These are phyloP conservation scores for Penicillium lividum DNA, from an alignment of 495 filamentous ascomycete species.

Conservation along the genomic window DNA sequence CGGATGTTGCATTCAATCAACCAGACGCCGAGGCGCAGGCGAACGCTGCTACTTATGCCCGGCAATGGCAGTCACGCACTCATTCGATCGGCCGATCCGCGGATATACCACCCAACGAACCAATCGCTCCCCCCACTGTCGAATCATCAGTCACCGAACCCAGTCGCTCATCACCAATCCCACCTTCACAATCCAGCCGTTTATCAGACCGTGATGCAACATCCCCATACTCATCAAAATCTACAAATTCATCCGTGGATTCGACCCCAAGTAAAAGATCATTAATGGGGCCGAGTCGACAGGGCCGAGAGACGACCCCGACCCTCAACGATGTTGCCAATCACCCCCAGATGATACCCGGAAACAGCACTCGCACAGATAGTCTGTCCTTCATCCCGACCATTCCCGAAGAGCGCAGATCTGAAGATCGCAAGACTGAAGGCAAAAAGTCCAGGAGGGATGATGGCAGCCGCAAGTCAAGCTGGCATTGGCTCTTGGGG, in stretches of 20 bases:
- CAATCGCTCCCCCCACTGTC: constrained; percentile 65
- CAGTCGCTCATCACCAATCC: constrained; percentile 28
- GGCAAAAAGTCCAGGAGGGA: constrained; percentile 66
- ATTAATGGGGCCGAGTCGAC: constrained; percentile 22
- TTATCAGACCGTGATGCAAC: constrained; percentile 54
- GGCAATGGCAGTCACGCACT: constrained; percentile 46
- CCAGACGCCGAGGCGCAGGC: constrained; percentile 11
- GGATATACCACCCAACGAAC: constrained; percentile 35
- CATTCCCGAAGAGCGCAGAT: constrained; percentile 63
- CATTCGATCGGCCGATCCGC: constrained; percentile 52
- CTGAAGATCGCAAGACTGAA: constrained; percentile 63
- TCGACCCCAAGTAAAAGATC: constrained; percentile 29
- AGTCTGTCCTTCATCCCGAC: constrained; percentile 84
- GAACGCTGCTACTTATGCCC: constrained; percentile 30
- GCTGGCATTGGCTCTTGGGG: constrained; percentile 77
- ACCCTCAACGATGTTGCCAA: constrained; percentile 41
- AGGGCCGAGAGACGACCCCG: constrained; percentile 31
- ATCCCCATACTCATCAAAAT: constrained; percentile 29
- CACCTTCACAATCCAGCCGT: constrained; percentile 45
- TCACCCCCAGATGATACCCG: constrained; percentile 58
- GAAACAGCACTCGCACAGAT: constrained; percentile 71
- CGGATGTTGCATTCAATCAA: constrained; percentile 13
- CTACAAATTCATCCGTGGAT: constrained; percentile 22
- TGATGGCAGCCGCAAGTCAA: constrained; percentile 70
- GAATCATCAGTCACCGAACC: constrained; percentile 60